phyloP scores from a whole-genome alignment of 331 rosid genomes.

The Spiraea crenata region DNA sequence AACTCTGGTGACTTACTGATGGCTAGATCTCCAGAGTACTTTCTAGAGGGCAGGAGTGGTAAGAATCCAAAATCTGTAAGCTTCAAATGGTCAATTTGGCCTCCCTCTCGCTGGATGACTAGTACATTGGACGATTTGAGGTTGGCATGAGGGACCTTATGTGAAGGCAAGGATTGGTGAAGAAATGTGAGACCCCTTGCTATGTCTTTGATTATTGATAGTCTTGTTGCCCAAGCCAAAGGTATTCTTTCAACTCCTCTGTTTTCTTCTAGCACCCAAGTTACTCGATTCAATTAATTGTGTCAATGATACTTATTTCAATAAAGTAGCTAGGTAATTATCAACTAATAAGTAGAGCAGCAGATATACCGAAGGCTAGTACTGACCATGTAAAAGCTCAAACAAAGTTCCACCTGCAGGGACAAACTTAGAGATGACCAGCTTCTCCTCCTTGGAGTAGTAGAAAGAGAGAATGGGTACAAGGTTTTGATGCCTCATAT shows the following conservation, averaged over 20 bases:
- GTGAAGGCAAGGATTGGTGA: slow-evolving; percentile 52
- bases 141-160: slow-evolving; percentile 66
- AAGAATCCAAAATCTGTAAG: slow-evolving; percentile 60
- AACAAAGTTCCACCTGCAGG: slow-evolving; percentile 42
- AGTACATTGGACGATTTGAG: slow-evolving; percentile 59
- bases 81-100: slow-evolving; percentile 38
- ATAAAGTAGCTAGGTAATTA: no score
- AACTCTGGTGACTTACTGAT: slow-evolving; percentile 56
- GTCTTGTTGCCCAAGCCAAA: slow-evolving; percentile 57
- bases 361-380: no score
- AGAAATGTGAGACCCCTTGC: slow-evolving; percentile 64
- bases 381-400: slow-evolving; percentile 71
- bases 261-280: slow-evolving; percentile 31
- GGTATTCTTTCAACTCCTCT: slow-evolving; percentile 50
- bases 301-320: no score
- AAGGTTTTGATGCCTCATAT: slow-evolving; percentile 48
- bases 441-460: slow-evolving; percentile 58
- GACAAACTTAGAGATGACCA: slow-evolving; percentile 49
- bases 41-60: slow-evolving; percentile 31
- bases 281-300: not conserved
- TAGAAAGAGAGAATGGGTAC: slow-evolving; percentile 50
- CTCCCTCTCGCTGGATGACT: slow-evolving; percentile 28
- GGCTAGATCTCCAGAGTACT: slow-evolving; percentile 34
- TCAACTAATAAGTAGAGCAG: no score
- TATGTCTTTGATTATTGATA: slow-evolving; percentile 57